Percentiles rank a stretch among this genome's conserved stretches.
These are phyloP conservation scores for Fusarium albosuccineum DNA, from an alignment of 2,329 filamentous ascomycete species.

Conservation along the genomic window DNA sequence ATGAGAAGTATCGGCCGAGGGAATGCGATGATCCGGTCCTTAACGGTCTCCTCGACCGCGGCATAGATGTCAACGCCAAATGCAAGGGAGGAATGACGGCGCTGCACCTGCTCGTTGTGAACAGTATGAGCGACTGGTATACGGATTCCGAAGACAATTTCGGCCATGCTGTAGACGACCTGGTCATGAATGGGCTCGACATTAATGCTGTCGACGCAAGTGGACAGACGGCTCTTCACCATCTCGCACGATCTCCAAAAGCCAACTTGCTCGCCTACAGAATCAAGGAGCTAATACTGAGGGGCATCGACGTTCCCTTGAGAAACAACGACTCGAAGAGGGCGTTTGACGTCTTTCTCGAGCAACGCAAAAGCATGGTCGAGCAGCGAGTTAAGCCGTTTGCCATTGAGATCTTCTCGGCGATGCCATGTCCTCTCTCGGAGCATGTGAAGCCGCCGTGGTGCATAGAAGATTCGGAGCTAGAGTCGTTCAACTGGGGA, in stretches of 20 bases:
- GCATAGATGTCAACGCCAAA: not conserved
- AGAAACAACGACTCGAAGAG: not conserved
- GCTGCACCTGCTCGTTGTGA: not conserved
- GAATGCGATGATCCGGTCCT: not conserved
- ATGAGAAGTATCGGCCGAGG: not conserved
- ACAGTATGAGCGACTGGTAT: not conserved
- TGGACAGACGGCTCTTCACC: not conserved
- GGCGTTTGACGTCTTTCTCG: not conserved
- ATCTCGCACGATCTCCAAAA: not conserved
- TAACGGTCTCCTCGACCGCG: not conserved
- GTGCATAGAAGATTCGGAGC: too few species aligned
- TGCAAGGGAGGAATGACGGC: not conserved
- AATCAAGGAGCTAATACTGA: not conserved
- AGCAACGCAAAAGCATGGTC: not conserved
- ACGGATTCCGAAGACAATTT: not conserved
- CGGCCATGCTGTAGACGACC: not conserved
- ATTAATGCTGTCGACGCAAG: not conserved
- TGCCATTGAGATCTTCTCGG: not conserved
- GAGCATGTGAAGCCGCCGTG: not conserved
- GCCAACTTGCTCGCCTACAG: not conserved
- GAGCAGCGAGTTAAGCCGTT: not conserved
- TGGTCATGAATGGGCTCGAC: not conserved
- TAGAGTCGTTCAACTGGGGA: too few species aligned
- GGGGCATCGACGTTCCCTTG: not conserved
- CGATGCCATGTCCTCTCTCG: not conserved